Evolutionary conservation across 2,329 filamentous ascomycete genomes (phyloP).

Genomic region (Phaeosphaeriaceae sp.): DNA sequence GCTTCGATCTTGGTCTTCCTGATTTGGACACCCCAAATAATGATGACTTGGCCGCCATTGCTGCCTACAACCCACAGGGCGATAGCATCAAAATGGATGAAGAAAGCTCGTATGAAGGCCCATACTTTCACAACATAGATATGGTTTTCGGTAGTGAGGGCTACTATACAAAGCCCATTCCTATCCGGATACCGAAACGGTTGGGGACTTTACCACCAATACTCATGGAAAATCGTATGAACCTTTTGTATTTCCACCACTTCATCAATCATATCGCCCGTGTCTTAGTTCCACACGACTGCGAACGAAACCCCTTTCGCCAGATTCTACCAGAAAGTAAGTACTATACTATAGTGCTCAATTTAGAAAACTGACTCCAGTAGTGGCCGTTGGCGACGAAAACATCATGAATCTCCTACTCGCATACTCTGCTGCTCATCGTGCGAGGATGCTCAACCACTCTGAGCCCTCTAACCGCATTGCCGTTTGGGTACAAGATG

Average conservation of each 20-base stretch:
- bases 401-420: conserved; percentile 79
- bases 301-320: conserved; percentile 65
- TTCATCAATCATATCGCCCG: conserved; percentile 82
- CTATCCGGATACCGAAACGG: conserved; percentile 66
- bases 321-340: conserved; percentile 67
- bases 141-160: conserved; percentile 64
- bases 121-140: conserved; percentile 51
- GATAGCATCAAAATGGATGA: conserved; percentile 39
- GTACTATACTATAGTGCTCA: conserved; percentile 26
- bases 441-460: conserved; percentile 75
- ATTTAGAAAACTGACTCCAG: conserved; percentile 26
- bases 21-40: conserved; percentile 75
- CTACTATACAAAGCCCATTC: conserved; percentile 74
- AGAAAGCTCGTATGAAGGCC: conserved; percentile 44
- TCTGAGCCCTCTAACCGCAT: conserved; percentile 78
- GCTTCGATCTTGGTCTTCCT: conserved; percentile 72
- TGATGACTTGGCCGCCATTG: conserved; percentile 72
- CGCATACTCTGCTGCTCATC: conserved; percentile 84
- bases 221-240: conserved; percentile 76
- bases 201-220: conserved; percentile 63
- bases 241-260: conserved; percentile 75
- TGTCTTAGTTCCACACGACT: conserved; percentile 68
- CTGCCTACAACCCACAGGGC: conserved; percentile 42
- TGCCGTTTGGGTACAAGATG: conserved; percentile 78
- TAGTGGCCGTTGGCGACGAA: conserved; percentile 70